phyloP scores from a whole-genome alignment of 169 alveolate species.

The Plasmodium vivax region DNA sequence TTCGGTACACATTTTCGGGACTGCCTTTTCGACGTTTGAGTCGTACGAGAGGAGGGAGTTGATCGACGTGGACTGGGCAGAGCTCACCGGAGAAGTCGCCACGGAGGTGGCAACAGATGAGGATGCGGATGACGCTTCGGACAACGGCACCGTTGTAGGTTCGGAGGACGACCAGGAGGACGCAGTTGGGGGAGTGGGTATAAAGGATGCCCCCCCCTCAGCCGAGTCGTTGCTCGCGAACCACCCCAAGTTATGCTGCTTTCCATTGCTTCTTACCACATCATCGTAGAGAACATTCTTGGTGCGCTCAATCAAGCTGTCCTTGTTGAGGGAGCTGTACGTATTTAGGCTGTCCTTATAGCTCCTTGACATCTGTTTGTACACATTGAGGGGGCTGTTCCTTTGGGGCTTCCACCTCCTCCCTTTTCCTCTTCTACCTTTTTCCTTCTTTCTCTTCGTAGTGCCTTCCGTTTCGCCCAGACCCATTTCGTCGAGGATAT shows the following conservation, averaged over 20 bases:
- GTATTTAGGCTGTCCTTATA: neutral
- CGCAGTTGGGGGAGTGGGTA: neutral
- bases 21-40: neutral
- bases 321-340: neutral
- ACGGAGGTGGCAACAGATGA: neutral
- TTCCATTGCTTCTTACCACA: neutral
- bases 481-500: slow-evolving; percentile 6
- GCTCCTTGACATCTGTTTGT: neutral
- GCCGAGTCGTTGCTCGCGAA: neutral
- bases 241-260: neutral
- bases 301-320: neutral
- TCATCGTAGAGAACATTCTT: neutral
- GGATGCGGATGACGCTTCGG: neutral
- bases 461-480: neutral
- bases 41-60: slow-evolving; percentile 4
- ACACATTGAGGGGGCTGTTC: neutral
- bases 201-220: neutral
- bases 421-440: neutral
- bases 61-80: neutral
- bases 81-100: neutral
- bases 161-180: neutral
- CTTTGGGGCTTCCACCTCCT: neutral
- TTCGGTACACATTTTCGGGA: neutral
- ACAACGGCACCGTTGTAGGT: neutral
- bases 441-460: neutral